Evolutionary conservation across 495 filamentous ascomycete species (phyloP), one percentile per base, ranked within the genome.

Genomic region (Penicillium chermesinum): DNA sequence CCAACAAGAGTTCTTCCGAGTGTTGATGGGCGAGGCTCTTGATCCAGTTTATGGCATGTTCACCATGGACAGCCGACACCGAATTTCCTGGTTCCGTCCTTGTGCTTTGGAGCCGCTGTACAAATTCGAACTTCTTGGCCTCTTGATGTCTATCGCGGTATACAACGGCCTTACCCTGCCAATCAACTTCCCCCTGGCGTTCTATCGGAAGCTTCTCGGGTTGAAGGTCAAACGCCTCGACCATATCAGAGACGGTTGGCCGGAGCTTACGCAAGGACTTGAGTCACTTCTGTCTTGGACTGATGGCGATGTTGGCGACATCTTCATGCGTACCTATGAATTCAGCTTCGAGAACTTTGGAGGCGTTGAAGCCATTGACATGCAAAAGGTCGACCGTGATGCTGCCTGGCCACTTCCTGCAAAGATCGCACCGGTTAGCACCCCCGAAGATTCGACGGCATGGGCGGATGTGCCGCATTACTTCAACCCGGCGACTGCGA

Each of bases 101-200:
- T 81, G 81, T 9, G 86, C 89, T 1, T 63, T 84, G 30, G 89
- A 93, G 56, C 85, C 87, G 1, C 67, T 88, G 4, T 91, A 91
- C 76, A 91, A 91, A 53, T 96, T 86, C 59, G 91, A 98, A 64
- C 77, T 96, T 2, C 69, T 96, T 25, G 93, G 93, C 2, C 62
- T 95, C n/a, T 64, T 96, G 37, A 76, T 95, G 48, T 91, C 85
- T 0, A 71, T 98, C 2, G 93, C 93, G n/a, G 76, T 96, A 15
- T 96, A 95, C 67, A 98, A 97, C 53, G 91, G 91, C 1, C 74
- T 96, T 15, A 95, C 88, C 0, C 72, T 98, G 1, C 91, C 91
- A 1, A 72, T 96, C 45, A 94, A 83, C 3, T 90, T 98, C 50
- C 93, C 93, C 5, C 78, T 77, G 40, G 84, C 83, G 0, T 78